Percentiles rank a stretch among this genome's conserved stretches.
Conservation (phyloP, 2,329 filamentous ascomycete species). For the Fusarium keratoplasticum region DNA sequence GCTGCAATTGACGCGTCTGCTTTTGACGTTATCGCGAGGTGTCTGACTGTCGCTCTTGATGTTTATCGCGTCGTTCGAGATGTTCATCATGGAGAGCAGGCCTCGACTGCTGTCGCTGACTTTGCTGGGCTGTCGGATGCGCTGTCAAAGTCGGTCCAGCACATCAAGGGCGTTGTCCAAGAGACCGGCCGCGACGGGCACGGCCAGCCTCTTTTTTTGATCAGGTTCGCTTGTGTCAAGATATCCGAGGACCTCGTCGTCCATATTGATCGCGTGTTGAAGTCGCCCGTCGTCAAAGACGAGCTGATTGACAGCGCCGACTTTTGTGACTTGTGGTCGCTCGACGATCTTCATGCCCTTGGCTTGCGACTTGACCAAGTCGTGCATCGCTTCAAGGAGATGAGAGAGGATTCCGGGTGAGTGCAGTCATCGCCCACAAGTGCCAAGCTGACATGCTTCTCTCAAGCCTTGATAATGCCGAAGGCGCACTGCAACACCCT, state of each 20-base stretch:
- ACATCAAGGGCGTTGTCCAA: not conserved
- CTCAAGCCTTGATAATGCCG: not conserved
- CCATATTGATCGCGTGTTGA: conserved; percentile 31
- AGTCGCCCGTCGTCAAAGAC: not conserved
- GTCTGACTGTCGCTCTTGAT: conserved; percentile 32
- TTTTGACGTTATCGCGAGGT: conserved; percentile 23
- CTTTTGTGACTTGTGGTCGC: conserved; percentile 35
- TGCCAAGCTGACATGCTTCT: not conserved
- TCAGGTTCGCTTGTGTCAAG: conserved; percentile 38
- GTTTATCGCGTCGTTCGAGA: conserved; percentile 13
- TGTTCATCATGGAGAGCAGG: conserved; percentile 9
- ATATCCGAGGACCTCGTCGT: conserved; percentile 42
- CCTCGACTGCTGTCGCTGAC: not conserved
- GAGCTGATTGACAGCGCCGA: not conserved
- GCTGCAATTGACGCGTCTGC: conserved; percentile 6
- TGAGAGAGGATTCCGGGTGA: conserved; percentile 5
- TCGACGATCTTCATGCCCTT: conserved; percentile 32
- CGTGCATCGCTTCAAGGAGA: conserved; percentile 21
- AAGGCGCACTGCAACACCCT: not conserved
- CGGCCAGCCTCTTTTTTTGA: not conserved
- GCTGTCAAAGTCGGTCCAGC: conserved; percentile 11
- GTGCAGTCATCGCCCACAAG: not conserved
- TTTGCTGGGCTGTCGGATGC: conserved; percentile 10
- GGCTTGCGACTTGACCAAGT: conserved; percentile 32
- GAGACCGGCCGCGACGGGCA: not conserved